A percentile compares a stretch with the other conserved stretches of the same genome.
These are phyloP conservation scores for Vitis hybrid DNA, from an alignment of 177 flowering plant species.

Conservation along the genomic window DNA sequence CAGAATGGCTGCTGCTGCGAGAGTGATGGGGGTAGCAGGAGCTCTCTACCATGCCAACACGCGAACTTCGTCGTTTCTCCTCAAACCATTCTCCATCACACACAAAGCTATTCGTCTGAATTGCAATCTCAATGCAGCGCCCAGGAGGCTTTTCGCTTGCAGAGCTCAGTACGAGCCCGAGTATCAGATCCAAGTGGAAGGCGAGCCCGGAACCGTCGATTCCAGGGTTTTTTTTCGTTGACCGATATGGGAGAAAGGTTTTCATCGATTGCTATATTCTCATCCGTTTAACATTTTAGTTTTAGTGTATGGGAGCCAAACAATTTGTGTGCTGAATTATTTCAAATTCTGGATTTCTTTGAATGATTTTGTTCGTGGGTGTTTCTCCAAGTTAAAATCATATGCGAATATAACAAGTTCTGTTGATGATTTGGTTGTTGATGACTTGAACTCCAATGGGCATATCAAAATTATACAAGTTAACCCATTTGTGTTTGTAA, in stretches of 20 bases:
- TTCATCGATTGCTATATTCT: not conserved
- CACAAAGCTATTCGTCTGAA: not conserved
- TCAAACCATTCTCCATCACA: not conserved
- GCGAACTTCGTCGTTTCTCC: not conserved
- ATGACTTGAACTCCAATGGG: too few relatives aligned
- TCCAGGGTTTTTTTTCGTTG: conserved; percentile 74
- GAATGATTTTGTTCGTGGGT: too few relatives aligned
- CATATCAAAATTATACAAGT: too few relatives aligned
- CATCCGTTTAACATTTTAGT: too few relatives aligned
- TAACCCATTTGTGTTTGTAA: too few relatives aligned
- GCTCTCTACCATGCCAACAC: too few relatives aligned
- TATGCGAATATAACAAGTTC: too few relatives aligned
- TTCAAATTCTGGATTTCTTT: too few relatives aligned
- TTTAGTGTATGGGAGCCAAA: not conserved
- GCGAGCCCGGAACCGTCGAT: conserved; percentile 84
- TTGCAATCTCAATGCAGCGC: not conserved
- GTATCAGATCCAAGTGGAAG: conserved; percentile 65
- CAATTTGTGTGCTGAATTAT: not conserved
- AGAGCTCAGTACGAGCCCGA: conserved; percentile 66
- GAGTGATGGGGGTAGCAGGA: not conserved
- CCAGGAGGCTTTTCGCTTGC: conserved; percentile 55
- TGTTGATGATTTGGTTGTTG: too few relatives aligned
- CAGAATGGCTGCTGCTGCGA: conserved; percentile 12
- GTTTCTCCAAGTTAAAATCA: too few relatives aligned
- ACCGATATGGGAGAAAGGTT: conserved; percentile 80